phyloP scores from a whole-genome alignment of 2,329 filamentous ascomycete species.

The Penicillium sp. region DNA sequence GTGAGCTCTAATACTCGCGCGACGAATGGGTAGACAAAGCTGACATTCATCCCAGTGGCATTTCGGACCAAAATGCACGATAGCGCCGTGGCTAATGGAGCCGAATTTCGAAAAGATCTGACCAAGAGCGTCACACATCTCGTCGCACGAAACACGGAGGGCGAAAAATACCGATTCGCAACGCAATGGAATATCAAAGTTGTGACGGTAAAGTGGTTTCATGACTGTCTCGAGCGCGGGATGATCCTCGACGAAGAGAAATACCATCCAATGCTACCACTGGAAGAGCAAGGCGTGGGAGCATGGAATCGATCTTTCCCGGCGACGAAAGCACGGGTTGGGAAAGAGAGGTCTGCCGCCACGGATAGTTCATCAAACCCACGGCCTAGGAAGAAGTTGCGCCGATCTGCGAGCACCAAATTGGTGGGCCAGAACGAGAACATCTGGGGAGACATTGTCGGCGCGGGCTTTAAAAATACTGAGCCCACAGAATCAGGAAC shows the following conservation, averaged over 20 bases:
- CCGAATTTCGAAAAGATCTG: slow-evolving; percentile 80
- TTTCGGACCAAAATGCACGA: slow-evolving; percentile 68
- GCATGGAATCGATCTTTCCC: slow-evolving; percentile 61
- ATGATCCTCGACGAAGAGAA: slow-evolving; percentile 86
- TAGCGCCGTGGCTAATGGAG: slow-evolving; percentile 65
- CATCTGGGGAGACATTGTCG: slow-evolving; percentile 87
- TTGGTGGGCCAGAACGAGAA: slow-evolving; percentile 72
- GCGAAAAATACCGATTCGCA: slow-evolving; percentile 89
- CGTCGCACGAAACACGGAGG: slow-evolving; percentile 70
- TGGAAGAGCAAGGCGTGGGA: slow-evolving; percentile 67
- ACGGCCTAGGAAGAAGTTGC: slow-evolving; percentile 68
- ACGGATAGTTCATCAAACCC: slow-evolving; percentile 49
- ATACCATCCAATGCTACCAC: slow-evolving; percentile 70
- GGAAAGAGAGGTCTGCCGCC: slow-evolving; percentile 33
- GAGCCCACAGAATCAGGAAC: slow-evolving; percentile 25
- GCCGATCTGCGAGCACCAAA: slow-evolving; percentile 81
- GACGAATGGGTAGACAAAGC: slow-evolving; percentile 7
- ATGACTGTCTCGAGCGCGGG: slow-evolving; percentile 74
- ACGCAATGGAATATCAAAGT: slow-evolving; percentile 73
- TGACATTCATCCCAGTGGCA: slow-evolving; percentile 45
- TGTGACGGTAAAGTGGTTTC: slow-evolving; percentile 79
- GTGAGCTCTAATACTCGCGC: slow-evolving; percentile 38
- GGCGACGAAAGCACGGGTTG: slow-evolving; percentile 10
- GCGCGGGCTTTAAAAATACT: slow-evolving; percentile 34
- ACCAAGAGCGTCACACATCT: slow-evolving; percentile 83